Percentiles rank a stretch among this genome's conserved stretches.
Conservation (phyloP, 2,329 filamentous ascomycete genomes). For the Knufia petricola region DNA sequence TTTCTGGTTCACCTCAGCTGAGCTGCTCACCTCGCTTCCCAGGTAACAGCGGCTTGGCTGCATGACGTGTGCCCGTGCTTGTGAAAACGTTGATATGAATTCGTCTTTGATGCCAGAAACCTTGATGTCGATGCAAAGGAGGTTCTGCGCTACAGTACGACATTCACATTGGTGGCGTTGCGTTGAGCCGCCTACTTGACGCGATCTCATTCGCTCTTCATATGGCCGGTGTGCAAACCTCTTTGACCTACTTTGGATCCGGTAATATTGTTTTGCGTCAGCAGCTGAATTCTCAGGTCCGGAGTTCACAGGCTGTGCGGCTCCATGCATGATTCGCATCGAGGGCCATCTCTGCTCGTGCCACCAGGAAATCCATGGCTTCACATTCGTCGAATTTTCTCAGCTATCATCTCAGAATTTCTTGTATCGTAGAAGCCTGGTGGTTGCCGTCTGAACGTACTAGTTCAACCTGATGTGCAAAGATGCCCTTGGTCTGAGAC, state of each 20-base stretch:
- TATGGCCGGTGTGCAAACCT: neutral
- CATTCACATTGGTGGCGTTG: slow-evolving; percentile 2
- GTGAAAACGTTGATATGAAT: neutral
- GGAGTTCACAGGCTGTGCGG: neutral
- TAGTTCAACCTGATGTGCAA: neutral
- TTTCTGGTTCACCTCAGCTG: slow-evolving; percentile 2
- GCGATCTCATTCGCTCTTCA: neutral
- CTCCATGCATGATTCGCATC: neutral
- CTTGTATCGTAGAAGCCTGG: neutral
- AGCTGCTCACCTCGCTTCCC: neutral
- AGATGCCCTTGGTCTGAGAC: neutral
- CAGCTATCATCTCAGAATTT: neutral
- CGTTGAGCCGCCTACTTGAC: neutral
- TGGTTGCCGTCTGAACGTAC: neutral
- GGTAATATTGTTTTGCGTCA: slow-evolving; percentile 1
- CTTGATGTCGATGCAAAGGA: neutral
- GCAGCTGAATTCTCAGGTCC: neutral
- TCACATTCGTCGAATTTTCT: neutral
- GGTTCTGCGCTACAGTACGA: neutral
- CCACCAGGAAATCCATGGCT: neutral
- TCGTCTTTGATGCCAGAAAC: neutral
- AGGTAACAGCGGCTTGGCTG: neutral
- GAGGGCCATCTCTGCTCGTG: neutral
- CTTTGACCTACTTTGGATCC: neutral
- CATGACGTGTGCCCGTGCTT: slow-evolving; percentile 4